Evolutionary conservation across 345 rosid species (phyloP).

Genomic region (Iberis pinnata): DNA sequence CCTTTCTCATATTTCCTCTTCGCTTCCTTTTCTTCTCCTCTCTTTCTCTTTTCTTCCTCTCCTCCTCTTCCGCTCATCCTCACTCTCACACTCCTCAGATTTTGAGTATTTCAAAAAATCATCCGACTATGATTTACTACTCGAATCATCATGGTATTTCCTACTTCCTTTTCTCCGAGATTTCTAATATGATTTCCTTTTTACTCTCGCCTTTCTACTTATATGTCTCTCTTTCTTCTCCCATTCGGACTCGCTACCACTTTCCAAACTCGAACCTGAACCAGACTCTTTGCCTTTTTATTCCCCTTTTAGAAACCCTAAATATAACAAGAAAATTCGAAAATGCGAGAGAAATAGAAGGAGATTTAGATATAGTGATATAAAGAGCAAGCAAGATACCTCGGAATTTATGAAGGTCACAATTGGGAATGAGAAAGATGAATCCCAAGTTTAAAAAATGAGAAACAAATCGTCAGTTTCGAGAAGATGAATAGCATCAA

Average conservation of each 20-base stretch:
- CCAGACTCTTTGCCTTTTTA: slow-evolving; percentile 15
- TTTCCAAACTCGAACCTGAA: slow-evolving; percentile 25
- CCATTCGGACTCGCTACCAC: slow-evolving; percentile 27
- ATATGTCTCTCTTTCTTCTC: slow-evolving; percentile 31
- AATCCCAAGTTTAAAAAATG: too few species aligned
- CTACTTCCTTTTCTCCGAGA: slow-evolving; percentile 34
- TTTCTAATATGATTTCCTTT: slow-evolving; percentile 32
- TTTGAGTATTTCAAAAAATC: slow-evolving; percentile 36
- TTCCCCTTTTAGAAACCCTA: slow-evolving; percentile 23
- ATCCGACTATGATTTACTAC: slow-evolving; percentile 34
- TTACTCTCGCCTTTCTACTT: slow-evolving; percentile 30
- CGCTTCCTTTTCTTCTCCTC: slow-evolving; percentile 29
- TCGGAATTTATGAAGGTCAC: too few species aligned
- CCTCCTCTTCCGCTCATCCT: slow-evolving; percentile 34
- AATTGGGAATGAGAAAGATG: too few species aligned
- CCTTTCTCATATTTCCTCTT: slow-evolving; percentile 38
- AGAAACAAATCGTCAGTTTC: too few species aligned
- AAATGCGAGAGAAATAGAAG: too few species aligned
- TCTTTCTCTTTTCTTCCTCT: slow-evolving; percentile 21
- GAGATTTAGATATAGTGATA: too few species aligned
- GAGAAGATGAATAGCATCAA: too few species aligned
- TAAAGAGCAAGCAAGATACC: too few species aligned
- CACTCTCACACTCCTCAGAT: slow-evolving; percentile 37
- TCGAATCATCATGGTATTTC: slow-evolving; percentile 23
- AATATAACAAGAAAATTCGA: too few species aligned